Conservation (phyloP, 202 grass and related monocot species). For the Carex arenaria region DNA sequence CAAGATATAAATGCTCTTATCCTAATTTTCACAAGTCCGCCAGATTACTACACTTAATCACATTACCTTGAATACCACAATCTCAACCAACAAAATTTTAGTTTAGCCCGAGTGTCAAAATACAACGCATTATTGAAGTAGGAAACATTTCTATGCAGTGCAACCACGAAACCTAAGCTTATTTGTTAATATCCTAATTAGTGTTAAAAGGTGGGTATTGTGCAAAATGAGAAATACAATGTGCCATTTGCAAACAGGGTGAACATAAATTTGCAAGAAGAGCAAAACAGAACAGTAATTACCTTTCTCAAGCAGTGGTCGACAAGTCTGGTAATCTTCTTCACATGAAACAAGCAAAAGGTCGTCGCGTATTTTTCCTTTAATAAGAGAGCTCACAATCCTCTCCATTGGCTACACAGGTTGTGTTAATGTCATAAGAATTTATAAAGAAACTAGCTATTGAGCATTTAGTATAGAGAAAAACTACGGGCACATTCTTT, state of each 20-base stretch:
- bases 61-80: neutral
- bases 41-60: neutral
- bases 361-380: slow-evolving; percentile 57
- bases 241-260: neutral
- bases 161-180: neutral
- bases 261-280: neutral
- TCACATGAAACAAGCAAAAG: slow-evolving; percentile 86
- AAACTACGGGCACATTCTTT: slow-evolving; percentile 2
- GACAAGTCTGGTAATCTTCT: slow-evolving; percentile 68
- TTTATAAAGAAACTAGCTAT: neutral
- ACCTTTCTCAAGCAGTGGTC: slow-evolving; percentile 79
- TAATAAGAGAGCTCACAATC: slow-evolving; percentile 69
- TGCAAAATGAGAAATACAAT: slow-evolving; percentile 1
- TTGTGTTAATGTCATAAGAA: neutral
- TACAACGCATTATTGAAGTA: neutral
- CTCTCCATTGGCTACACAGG: slow-evolving; percentile 65
- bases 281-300: neutral
- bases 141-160: neutral
- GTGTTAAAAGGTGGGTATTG: neutral
- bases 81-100: neutral
- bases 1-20: neutral
- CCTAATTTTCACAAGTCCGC: neutral
- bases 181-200: neutral
- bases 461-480: neutral
- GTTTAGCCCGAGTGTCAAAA: neutral